Evolutionary conservation across 148 eudicot genomes (phyloP).

Genomic region (Amaranthus palmeri): DNA sequence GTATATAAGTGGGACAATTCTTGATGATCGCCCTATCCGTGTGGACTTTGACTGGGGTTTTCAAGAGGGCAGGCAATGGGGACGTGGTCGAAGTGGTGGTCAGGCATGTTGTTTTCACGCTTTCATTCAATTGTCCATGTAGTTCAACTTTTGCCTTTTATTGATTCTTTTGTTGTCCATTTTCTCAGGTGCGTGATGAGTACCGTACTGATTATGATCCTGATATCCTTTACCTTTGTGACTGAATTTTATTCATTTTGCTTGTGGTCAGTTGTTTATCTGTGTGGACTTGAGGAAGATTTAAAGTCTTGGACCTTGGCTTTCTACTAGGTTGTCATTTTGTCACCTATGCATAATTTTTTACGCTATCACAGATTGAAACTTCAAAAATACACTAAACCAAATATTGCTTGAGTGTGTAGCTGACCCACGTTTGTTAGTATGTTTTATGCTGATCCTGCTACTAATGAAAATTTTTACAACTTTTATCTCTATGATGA

Average conservation of each 20-base stretch:
- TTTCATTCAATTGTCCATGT: not conserved
- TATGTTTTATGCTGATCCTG: not conserved
- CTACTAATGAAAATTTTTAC: not conserved
- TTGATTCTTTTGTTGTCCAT: slow-evolving; percentile 11
- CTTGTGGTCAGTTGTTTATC: too few species aligned
- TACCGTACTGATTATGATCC: slow-evolving; percentile 99
- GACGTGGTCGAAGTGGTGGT: slow-evolving; percentile 98
- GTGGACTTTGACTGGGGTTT: slow-evolving; percentile 99
- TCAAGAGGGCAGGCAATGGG: slow-evolving; percentile 99
- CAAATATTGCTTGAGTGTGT: too few species aligned
- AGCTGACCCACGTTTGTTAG: too few species aligned
- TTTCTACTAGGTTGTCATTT: too few species aligned
- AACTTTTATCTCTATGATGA: not conserved
- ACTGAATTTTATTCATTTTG: too few species aligned
- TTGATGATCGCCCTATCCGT: slow-evolving; percentile 97
- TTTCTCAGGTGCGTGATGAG: slow-evolving; percentile 87
- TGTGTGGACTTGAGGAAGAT: too few species aligned
- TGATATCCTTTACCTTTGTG: slow-evolving; percentile 68
- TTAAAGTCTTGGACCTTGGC: too few species aligned
- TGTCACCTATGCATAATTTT: too few species aligned
- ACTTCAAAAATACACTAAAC: too few species aligned
- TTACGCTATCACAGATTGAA: too few species aligned
- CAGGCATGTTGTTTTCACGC: slow-evolving; percentile 44
- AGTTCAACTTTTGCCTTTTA: not conserved
- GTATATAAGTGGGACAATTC: slow-evolving; percentile 92